Percentiles rank a stretch among this genome's conserved stretches.
Conservation (phyloP, 805 yeast genomes). For the Pichia nanzhaoensis region DNA sequence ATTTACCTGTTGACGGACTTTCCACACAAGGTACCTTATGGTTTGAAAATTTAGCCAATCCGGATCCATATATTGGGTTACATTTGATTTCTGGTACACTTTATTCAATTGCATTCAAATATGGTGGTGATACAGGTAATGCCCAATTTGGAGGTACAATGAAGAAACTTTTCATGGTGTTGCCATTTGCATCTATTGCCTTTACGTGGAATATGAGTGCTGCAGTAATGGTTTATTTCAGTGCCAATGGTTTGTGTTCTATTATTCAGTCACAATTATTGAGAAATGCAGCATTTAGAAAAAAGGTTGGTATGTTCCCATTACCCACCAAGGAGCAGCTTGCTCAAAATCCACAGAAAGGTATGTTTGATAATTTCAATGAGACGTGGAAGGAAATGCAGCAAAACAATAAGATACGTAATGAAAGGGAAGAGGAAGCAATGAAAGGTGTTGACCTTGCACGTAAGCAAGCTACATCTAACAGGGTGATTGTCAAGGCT, state of each 20-base stretch:
- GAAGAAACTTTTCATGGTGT: constrained; percentile 59
- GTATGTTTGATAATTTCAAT: constrained; percentile 27
- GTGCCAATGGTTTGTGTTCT: constrained; percentile 72
- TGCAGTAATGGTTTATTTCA: constrained; percentile 79
- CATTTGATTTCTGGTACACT: constrained; percentile 76
- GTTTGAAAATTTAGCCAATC: constrained; percentile 73
- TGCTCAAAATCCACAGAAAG: constrained; percentile 23
- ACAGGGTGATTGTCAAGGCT: constrained; percentile 26
- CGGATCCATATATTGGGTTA: constrained; percentile 89
- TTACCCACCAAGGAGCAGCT: constrained; percentile 32
- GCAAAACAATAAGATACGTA: constrained; percentile 22
- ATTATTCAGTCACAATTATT: constrained; percentile 64
- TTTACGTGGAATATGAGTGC: constrained; percentile 83
- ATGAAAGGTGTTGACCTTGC: constrained; percentile 26
- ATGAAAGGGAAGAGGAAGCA: constrained; percentile 22
- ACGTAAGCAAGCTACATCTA: constrained; percentile 21
- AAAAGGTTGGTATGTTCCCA: constrained; percentile 45
- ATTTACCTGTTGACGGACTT: constrained; percentile 79
- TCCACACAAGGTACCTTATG: constrained; percentile 69
- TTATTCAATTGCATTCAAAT: constrained; percentile 65
- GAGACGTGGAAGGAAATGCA: constrained; percentile 29
- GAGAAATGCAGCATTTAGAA: constrained; percentile 54
- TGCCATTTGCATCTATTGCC: constrained; percentile 82
- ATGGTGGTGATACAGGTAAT: constrained; percentile 91
- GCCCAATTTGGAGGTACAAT: constrained; percentile 31